These are phyloP conservation scores for Debaryomyces fabryi DNA, from an alignment of 1,139 yeast genomes.

Conservation along the genomic window DNA sequence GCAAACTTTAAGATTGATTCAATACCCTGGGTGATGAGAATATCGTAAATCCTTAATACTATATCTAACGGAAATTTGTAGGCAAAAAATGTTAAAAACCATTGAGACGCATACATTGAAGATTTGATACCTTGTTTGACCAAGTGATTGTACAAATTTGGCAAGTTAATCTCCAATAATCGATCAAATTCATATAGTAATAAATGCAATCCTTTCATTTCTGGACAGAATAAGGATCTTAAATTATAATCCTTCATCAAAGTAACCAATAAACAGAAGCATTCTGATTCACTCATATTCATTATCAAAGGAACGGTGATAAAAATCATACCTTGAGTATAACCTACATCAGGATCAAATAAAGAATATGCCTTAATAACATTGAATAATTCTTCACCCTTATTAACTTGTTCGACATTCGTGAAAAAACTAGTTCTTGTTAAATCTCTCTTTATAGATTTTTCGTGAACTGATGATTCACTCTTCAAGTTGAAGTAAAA, in stretches of 20 bases:
- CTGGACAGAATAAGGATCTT: conserved; percentile 77
- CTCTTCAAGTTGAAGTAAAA: conserved; percentile 56
- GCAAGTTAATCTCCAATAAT: conserved; percentile 68
- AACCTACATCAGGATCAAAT: conserved; percentile 91
- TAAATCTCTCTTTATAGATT: conserved; percentile 78
- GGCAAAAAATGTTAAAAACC: conserved; percentile 94
- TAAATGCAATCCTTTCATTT: conserved; percentile 90
- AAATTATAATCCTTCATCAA: conserved; percentile 84
- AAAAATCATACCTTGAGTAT: conserved; percentile 97
- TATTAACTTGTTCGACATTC: conserved; percentile 53
- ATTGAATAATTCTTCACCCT: conserved; percentile 62
- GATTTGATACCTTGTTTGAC: conserved; percentile 83
- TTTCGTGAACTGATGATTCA: conserved; percentile 67
- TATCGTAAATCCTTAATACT: conserved; percentile 81
- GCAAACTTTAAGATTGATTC: conserved; percentile 84
- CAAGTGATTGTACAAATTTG: conserved; percentile 73
- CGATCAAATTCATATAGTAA: conserved; percentile 88
- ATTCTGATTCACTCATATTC: conserved; percentile 81
- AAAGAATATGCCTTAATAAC: conserved; percentile 84
- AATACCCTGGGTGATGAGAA: conserved; percentile 84
- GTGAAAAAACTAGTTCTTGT: conserved; percentile 83
- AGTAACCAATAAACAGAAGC: conserved; percentile 78
- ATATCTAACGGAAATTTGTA: conserved; percentile 87
- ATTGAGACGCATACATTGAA: conserved; percentile 94
- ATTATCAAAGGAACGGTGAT: conserved; percentile 81